A percentile compares a stretch with the other conserved stretches of the same genome.
Evolutionary conservation across 2,329 filamentous ascomycete species (phyloP).

Genomic region (Biscogniauxia mediterranea): DNA sequence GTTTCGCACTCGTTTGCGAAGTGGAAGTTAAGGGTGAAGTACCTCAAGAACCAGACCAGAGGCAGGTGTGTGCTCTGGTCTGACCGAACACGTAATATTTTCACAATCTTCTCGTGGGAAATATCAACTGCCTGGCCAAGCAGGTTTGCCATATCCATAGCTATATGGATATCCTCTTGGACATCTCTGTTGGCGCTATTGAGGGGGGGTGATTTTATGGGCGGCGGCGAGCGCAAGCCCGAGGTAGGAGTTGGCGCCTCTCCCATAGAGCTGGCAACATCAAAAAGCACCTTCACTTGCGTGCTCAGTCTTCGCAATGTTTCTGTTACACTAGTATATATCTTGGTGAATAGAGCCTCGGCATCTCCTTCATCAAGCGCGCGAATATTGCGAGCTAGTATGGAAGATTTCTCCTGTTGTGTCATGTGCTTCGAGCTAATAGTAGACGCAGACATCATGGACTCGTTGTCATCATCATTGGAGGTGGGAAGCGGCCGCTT

Average conservation of each 20-base stretch:
- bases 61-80: conserved; percentile 70
- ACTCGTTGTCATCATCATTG: conserved; percentile 90
- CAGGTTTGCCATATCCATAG: conserved; percentile 74
- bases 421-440: conserved; percentile 64
- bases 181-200: conserved; percentile 49
- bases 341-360: conserved; percentile 75
- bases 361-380: conserved; percentile 81
- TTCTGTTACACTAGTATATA: conserved; percentile 87
- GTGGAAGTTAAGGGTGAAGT: conserved; percentile 77
- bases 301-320: conserved; percentile 80
- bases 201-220: conserved; percentile 48
- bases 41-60: conserved; percentile 70
- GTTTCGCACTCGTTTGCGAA: conserved; percentile 87
- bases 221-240: conserved; percentile 45
- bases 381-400: conserved; percentile 83
- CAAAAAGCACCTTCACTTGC: conserved; percentile 91
- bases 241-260: conserved; percentile 35
- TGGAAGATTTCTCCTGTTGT: conserved; percentile 86
- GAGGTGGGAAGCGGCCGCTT: conserved; percentile 85
- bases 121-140: conserved; percentile 78
- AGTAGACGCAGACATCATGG: conserved; percentile 82
- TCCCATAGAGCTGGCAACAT: conserved; percentile 78
- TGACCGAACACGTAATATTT: conserved; percentile 72
- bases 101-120: conserved; percentile 73
- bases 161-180: conserved; percentile 74